phyloP scores from a whole-genome alignment of 78 protist genomes.

The Dictyostelium brefeldianum region DNA sequence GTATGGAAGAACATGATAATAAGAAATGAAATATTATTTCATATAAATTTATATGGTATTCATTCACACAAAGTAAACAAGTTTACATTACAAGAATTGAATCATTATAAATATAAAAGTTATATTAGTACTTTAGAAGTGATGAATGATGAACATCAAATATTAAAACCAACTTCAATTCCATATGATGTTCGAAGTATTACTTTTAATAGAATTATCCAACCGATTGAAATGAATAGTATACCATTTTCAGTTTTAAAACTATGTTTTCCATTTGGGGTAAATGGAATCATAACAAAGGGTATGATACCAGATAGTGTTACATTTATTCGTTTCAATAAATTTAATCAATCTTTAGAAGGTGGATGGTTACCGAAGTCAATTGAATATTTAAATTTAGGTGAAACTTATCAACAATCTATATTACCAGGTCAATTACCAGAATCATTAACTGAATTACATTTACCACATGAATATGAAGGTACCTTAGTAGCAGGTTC shows the following conservation, averaged over 20 bases:
- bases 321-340: background rate
- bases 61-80: background rate
- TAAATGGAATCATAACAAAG: too few relatives aligned
- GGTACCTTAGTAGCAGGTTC: background rate
- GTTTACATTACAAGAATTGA: background rate
- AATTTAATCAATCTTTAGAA: background rate
- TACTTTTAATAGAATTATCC: too few relatives aligned
- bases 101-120: background rate
- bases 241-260: background rate
- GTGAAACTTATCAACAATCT: background rate
- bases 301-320: background rate
- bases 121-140: background rate
- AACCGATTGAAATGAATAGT: background rate
- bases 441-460: background rate
- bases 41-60: background rate
- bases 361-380: background rate
- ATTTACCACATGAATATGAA: background rate
- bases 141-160: too few relatives aligned
- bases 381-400: background rate
- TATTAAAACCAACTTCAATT: too few relatives aligned
- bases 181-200: too few relatives aligned
- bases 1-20: background rate
- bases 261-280: background rate
- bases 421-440: background rate
- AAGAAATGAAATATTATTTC: background rate